Conservation (phyloP, 192 early-diverging fungal genomes). For the Geranomyces michiganensis region DNA sequence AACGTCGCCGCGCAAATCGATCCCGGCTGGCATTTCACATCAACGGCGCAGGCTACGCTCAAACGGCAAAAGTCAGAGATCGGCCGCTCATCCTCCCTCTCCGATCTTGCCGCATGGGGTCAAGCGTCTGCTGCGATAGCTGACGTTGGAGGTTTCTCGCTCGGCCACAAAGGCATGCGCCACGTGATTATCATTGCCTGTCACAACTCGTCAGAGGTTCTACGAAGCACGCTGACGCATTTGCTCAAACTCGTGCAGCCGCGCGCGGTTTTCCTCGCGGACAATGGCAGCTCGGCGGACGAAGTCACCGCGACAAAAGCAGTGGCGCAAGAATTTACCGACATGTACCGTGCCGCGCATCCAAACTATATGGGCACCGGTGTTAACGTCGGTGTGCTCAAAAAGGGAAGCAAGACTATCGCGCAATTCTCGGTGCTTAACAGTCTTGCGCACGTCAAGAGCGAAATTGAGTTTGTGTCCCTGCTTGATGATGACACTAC, state of each 20-base stretch:
- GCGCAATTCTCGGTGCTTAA: slow-evolving; percentile 27
- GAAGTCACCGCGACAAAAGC: slow-evolving; percentile 24
- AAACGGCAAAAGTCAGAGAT: not conserved
- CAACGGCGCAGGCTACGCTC: not conserved
- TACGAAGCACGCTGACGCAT: slow-evolving; percentile 10
- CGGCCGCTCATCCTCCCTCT: not conserved
- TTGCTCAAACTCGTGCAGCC: slow-evolving; percentile 27
- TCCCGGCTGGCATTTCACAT: not conserved
- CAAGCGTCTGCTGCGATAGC: too few relatives aligned
- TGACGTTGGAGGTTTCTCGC: too few relatives aligned
- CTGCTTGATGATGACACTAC: slow-evolving; percentile 33
- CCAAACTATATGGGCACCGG: slow-evolving; percentile 11
- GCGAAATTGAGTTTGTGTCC: slow-evolving; percentile 21
- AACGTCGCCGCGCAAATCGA: not conserved
- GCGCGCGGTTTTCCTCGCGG: slow-evolving; percentile 30
- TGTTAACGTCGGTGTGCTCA: slow-evolving; percentile 16
- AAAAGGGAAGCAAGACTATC: slow-evolving; percentile 28
- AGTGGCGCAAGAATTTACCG: slow-evolving; percentile 5
- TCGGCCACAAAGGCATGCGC: not conserved
- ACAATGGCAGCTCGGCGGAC: slow-evolving; percentile 30
- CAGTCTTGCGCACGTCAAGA: slow-evolving; percentile 6
- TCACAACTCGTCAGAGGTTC: slow-evolving; percentile 31
- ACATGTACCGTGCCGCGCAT: slow-evolving; percentile 19
- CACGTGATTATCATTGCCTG: slow-evolving; percentile 31
- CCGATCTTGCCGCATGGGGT: not conserved